These are phyloP conservation scores for Apiospora saccharicola DNA, from an alignment of 2,329 filamentous ascomycete genomes.

Conservation along the genomic window DNA sequence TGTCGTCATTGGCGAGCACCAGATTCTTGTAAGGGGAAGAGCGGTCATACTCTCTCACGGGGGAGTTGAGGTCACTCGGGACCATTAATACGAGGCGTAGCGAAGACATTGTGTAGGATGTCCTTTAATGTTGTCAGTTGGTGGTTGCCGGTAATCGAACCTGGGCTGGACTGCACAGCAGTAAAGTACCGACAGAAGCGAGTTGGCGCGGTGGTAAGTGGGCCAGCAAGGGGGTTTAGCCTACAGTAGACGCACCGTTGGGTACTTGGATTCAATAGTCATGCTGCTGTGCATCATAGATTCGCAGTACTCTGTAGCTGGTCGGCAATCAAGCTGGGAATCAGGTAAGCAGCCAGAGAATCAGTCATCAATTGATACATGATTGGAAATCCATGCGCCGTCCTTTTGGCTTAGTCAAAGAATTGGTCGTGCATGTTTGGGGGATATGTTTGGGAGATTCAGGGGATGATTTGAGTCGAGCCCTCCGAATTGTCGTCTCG, in stretches of 20 bases:
- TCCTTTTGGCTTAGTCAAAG: background rate
- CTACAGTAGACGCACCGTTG: background rate
- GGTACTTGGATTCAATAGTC: background rate
- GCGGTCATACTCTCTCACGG: background rate
- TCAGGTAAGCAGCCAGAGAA: background rate
- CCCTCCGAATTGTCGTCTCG: background rate
- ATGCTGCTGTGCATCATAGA: background rate
- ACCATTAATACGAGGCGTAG: background rate
- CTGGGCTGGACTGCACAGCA: background rate
- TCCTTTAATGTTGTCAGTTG: background rate
- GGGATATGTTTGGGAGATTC: background rate
- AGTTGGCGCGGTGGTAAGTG: background rate
- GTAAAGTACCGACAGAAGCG: background rate
- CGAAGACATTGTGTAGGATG: background rate
- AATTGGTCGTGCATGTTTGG: background rate
- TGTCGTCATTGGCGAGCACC: constrained; percentile 1
- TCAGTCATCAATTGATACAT: background rate
- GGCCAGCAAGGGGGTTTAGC: background rate
- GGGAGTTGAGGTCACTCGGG: background rate
- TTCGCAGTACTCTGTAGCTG: background rate
- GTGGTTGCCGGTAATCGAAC: background rate
- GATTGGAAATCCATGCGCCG: background rate
- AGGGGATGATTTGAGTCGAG: background rate
- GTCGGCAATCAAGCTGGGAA: background rate
- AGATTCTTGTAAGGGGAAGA: background rate